Conservation (phyloP, 805 yeast species). For the Jamesozyma lodderae region DNA sequence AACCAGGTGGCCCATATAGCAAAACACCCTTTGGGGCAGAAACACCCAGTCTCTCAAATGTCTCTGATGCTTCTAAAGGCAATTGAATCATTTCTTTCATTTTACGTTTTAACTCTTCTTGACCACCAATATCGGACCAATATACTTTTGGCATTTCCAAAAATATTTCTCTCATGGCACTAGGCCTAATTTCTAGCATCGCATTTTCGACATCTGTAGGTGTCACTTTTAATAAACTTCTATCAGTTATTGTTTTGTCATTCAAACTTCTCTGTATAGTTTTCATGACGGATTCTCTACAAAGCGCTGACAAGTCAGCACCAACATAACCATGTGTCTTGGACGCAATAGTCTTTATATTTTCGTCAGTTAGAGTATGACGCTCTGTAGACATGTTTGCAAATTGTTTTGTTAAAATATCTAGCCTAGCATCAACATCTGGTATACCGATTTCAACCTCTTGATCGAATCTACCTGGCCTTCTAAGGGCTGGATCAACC, state of each 20-base stretch:
- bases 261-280: constrained; percentile 58
- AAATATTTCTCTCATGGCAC: constrained; percentile 94
- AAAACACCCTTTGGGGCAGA: constrained; percentile 88
- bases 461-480: constrained; percentile 86
- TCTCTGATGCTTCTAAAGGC: constrained; percentile 74
- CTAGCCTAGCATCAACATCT: constrained; percentile 67
- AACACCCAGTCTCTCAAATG: constrained; percentile 71
- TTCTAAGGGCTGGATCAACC: constrained; percentile 61
- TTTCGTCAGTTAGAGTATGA: constrained; percentile 43
- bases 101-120: constrained; percentile 68
- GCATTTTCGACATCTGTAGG: constrained; percentile 60
- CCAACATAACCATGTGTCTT: constrained; percentile 97
- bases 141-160: constrained; percentile 88
- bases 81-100: constrained; percentile 84
- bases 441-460: constrained; percentile 91
- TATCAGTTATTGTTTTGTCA: constrained; percentile 15
- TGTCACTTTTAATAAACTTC: constrained; percentile 37
- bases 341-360: constrained; percentile 54
- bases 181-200: constrained; percentile 74
- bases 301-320: constrained; percentile 81
- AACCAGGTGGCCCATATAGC: constrained; percentile 96
- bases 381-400: constrained; percentile 35
- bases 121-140: constrained; percentile 97
- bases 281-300: constrained; percentile 80
- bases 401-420: constrained; percentile 60